Evolutionary conservation across 257 asterid genomes (phyloP), one percentile per base, ranked within the genome.

Genomic region (Gentiana macrophylla): DNA sequence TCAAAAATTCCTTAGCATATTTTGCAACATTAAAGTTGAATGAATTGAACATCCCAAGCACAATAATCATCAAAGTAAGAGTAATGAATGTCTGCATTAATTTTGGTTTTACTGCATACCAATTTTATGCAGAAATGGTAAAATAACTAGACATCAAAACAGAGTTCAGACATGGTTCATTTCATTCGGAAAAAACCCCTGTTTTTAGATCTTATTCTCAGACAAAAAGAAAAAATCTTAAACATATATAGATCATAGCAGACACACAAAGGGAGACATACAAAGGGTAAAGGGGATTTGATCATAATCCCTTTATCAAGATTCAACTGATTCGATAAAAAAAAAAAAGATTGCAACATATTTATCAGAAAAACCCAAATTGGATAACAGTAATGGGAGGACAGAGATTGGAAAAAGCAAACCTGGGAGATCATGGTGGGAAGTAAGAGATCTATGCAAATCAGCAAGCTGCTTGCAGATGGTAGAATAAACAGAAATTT

Each of bases 381-480:
- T 41, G 47, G 4, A 49, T 11, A 4, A 55, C 24, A 15, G 24
- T 43, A 61, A 37, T 45, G 9, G 6, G 10, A 62, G 2, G 15
- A 13, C 7, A 7, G 11, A 15, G 24, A 10, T 11, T 15, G 61
- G 51, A 12, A 41, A 49, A 38, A 58, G 44, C n/a, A 41, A 43
- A 83, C 94, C 97, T 52, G 97, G 78, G 51, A 86, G 93, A 78
- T 89, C 94, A 71, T 71, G 83, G 45, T 89, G 95, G 15, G 97
- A 77, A 50, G 99, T 86, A 71, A 91, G 93, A 62, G 96, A 83
- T 79, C 83, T 84, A 50, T 91, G 98, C 79, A 91, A 59, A 60
- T 87, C 91, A 37, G 88, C 95, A 62, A 92, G 99, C 64, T 92
- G 93, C 56, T 92, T 94, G 50, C 94, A 88, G 63, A 92, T 85